Evolutionary conservation across 257 asterid genomes (phyloP).

Genomic region (Ilex asprella): DNA sequence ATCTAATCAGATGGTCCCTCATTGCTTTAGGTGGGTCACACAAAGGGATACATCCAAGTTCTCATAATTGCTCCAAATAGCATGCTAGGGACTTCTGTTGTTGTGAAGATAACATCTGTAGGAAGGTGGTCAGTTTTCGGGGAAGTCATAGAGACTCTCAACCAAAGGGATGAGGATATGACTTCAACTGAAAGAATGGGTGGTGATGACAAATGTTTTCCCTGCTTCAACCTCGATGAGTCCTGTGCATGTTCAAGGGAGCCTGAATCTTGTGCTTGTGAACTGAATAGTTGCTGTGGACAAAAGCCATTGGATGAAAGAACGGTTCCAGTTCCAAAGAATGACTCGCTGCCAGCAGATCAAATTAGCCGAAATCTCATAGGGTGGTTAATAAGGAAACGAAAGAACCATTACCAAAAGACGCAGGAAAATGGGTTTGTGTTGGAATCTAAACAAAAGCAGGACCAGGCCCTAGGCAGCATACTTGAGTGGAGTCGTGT

Average conservation of each 20-base stretch:
- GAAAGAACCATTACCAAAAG: slow-evolving; percentile 29
- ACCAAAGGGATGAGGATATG: slow-evolving; percentile 13
- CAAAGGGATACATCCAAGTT: slow-evolving; percentile 92
- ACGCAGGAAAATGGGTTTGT: slow-evolving; percentile 22
- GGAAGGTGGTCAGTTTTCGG: slow-evolving; percentile 98
- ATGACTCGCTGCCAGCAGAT: slow-evolving; percentile 18
- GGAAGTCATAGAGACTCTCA: slow-evolving; percentile 67
- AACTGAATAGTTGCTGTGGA: slow-evolving; percentile 31
- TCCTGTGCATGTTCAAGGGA: slow-evolving; percentile 52
- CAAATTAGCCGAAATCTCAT: slow-evolving; percentile 29
- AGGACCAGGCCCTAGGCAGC: slow-evolving; percentile 6
- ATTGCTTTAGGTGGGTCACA: slow-evolving; percentile 81
- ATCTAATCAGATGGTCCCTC: slow-evolving; percentile 2
- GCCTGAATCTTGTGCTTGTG: slow-evolving; percentile 51
- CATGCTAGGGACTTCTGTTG: slow-evolving; percentile 79
- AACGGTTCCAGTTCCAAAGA: slow-evolving; percentile 19
- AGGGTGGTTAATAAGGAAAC: slow-evolving; percentile 55
- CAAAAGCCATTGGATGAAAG: slow-evolving; percentile 22
- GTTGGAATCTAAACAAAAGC: slow-evolving; percentile 30
- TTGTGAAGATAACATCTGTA: slow-evolving; percentile 67
- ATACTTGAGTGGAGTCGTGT: slow-evolving; percentile 36
- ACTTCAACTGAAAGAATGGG: slow-evolving; percentile 12
- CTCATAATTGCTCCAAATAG: slow-evolving; percentile 74
- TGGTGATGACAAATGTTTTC: slow-evolving; percentile 17
- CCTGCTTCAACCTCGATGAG: slow-evolving; percentile 33